Evolutionary conservation across 257 asterid genomes (phyloP), one percentile per base, ranked within the genome.

Genomic region (Nicotiana sylvestris): DNA sequence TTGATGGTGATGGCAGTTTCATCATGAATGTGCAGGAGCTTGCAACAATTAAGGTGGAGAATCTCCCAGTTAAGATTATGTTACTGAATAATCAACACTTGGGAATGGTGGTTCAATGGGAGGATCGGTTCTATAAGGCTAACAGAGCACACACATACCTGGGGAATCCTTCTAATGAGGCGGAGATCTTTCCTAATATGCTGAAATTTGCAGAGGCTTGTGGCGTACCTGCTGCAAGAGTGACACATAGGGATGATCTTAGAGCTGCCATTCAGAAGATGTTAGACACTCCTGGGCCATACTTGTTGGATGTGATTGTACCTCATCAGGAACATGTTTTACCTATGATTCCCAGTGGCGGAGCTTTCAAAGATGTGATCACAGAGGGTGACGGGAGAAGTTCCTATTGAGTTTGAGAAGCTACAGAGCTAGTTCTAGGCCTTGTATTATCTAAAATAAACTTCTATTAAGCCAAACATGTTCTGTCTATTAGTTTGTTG

Each of bases 41-140:
- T 5, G 83, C 83, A n/a, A 81, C 83, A 57, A 65, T 81, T 35
- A 68, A 70, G 30, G 83, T 65, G 53, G 83, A 81, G 33, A 81
- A 81, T 49, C 77, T 81, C 18, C 83, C 83, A 58, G 83, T 81
- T 30, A 81, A 81, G 53, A 81, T 81, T 49, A 64, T 81, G 78
- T 33, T 81, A 3, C 74, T 81, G 78, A 81, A 81, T 49, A 81
- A 81, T 70, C 83, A 81, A 56, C 83, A 81, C 78, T 65, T 81
- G 29, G 83, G 83, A 8, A 81, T 81, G 83, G 83, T 81, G 83
- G 83, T 81, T 29, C 83, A 81, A 30, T 81, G 83, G 83, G 83
- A 81, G 77, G 83, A 81, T 65, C 83, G 83, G 64, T 81, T 81
- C 77, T 81, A 81, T 27, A 81, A 81, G 53, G 83, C 83, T 9